Base-by-base conservation (phyloP, 768 basidiomycete genomes). In the Phaffia tasmanica region DNA sequence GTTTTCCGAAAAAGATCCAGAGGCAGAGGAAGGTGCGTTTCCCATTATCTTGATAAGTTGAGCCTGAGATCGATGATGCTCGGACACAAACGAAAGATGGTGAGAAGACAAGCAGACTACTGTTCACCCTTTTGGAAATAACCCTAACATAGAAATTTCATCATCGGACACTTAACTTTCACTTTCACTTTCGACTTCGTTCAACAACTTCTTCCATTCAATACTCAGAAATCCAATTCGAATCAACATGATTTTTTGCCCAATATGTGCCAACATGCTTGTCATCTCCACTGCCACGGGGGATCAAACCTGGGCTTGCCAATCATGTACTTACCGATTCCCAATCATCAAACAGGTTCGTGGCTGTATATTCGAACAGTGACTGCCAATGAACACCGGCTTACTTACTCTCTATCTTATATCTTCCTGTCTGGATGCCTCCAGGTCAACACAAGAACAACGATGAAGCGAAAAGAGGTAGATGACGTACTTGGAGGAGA, bases 401-500 rank as follows among this genome's bases (percentile, higher is more conserved):
- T 42, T 42, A 42, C 35, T 42, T 42, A 42, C 35, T 11, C 32
- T 47, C 14, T 4, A 54, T 51, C 18, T 42, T 50, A 47, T 48
- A 35, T 46, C 21, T 15, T 32, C 29, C 54, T 30, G 48, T 9
- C 46, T 46, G 15, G 21, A 42, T 30, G 32, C 19, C 3, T 48
- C 21, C 71, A 95, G 89, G 92, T 95, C 84, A 95, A 92, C 8
- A 88, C 89, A 62, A 81, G 93, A 55, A 91, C 87, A 32, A 83
- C 83, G 64, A 80, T 95, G 60, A 85, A 85, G 71, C 82, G 88
- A n/a, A 98, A 98, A 73, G 83, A 86, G 71, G 86, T 91, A 16
- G 95, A 99, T 74, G 95, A 98, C 72, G 93, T 99, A 7, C 80
- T 98, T 30, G 95, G 94, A 60, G 92, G 90, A 3, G 90, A 89